Evolutionary conservation across 495 filamentous ascomycete species (phyloP).

Genomic region (Emericellopsis terricola): DNA sequence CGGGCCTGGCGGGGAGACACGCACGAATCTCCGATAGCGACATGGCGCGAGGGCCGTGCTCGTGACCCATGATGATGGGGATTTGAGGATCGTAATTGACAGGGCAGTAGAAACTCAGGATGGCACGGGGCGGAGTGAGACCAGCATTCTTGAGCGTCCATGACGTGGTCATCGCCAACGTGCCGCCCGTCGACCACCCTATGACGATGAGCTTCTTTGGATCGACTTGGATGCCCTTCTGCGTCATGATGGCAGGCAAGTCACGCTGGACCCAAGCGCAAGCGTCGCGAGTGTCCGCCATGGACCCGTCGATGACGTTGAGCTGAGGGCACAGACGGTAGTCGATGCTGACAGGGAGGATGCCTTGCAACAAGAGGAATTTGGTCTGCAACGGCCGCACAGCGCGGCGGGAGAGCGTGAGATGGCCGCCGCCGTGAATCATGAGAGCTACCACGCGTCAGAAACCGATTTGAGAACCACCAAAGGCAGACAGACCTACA

Average conservation of each 20-base stretch:
- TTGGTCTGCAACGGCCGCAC: conserved; percentile 23
- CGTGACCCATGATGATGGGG: neutral
- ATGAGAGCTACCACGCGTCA: conserved; percentile 24
- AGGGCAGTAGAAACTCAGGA: conserved; percentile 36
- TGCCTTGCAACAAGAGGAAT: conserved; percentile 18
- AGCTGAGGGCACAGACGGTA: conserved; percentile 38
- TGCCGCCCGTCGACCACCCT: conserved; percentile 40
- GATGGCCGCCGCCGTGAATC: conserved; percentile 38
- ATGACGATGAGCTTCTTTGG: conserved; percentile 23
- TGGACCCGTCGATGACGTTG: conserved; percentile 27
- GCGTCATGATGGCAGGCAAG: conserved; percentile 13
- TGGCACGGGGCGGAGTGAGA: conserved; percentile 24
- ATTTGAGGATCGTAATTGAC: conserved; percentile 18
- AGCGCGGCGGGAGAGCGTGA: conserved; percentile 26
- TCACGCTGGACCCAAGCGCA: conserved; percentile 21
- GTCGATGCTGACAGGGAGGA: conserved; percentile 35
- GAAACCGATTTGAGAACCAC: neutral
- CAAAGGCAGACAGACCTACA: neutral
- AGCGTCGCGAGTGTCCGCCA: conserved; percentile 30
- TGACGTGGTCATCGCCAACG: conserved; percentile 28
- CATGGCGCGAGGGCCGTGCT: neutral
- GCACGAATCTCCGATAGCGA: neutral
- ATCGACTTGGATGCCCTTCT: conserved; percentile 15
- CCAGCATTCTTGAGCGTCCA: conserved; percentile 17
- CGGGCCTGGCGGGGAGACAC: neutral